Evolutionary conservation across 1,284 basidiomycete genomes (phyloP), one percentile per base, ranked within the genome.

Genomic region (Cutaneotrichosporon cyanovorans): DNA sequence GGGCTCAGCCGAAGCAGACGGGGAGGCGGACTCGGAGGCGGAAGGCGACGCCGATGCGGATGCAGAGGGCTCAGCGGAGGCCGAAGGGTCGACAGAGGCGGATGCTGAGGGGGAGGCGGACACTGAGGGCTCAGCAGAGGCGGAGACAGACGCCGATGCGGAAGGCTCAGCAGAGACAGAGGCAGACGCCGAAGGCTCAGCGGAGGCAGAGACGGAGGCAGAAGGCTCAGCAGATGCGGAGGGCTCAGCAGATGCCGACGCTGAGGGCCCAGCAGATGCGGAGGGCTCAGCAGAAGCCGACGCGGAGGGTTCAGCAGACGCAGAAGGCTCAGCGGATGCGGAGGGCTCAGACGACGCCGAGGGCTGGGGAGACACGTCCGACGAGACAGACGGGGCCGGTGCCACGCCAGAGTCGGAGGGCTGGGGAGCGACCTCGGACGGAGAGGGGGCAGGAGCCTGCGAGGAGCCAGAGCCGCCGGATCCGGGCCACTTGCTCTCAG

Each of bases 191-290:
- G 43, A 44, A 22, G 39, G 42, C 42, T 43, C 47, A 21, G 11
- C 40, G 10, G 41, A 40, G 11, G 34, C 33, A 8, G 46, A 39
- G 7, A 16, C 41, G 9, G 53, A 39, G 35, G 44, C 33, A 18
- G 53, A 42, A 18, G 49, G 37, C 34, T 46, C 46, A 12, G 25
- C 33, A 5, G 41, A 34, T 12, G 38, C 37, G 15, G 44, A 34
- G 23, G 37, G 42, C 42, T 43, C 42, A 21, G 15, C 37, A 12
- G 41, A 44, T 12, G 34, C 33, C 8, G 46, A 39, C 11, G 46
- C 33, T 14, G 50, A 39, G 20, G 49, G 35, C 33, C 42, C 45
- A 15, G 31, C 31, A 11, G 40, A 37, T 11, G 44, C 19, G 19
- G 48, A 21, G 14, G 42, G 28, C 45, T 47, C 41, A 15, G 36